These are phyloP conservation scores for Verticillium tricorpus DNA, from an alignment of 2,329 filamentous ascomycete genomes.

Conservation along the genomic window DNA sequence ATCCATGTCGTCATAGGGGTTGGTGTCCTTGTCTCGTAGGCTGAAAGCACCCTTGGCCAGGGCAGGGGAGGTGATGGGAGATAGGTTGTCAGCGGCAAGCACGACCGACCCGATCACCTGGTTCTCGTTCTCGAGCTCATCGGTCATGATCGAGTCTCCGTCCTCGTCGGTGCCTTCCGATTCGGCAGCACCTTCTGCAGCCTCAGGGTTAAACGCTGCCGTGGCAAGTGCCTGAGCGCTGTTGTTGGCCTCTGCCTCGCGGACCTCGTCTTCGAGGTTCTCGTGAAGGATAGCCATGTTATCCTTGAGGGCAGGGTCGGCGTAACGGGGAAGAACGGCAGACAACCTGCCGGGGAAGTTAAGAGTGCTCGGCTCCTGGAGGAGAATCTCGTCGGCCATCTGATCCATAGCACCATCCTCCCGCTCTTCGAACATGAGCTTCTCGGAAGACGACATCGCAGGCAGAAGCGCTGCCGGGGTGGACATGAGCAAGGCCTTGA, in stretches of 20 bases:
- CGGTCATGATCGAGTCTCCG: conserved; percentile 16
- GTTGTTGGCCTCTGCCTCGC: conserved; percentile 1
- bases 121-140: conserved; percentile 21
- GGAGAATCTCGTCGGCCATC: conserved; percentile 22
- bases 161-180: conserved; percentile 10
- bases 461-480: conserved; percentile 19
- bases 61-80: conserved; percentile 22
- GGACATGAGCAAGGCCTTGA: conserved; percentile 30
- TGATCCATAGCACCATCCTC: conserved; percentile 16
- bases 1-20: conserved; percentile 36
- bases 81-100: conserved; percentile 15
- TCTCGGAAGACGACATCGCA: conserved; percentile 27
- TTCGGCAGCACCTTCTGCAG: conserved; percentile 3
- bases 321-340: conserved; percentile 37
- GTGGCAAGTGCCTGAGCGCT: not conserved
- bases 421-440: conserved; percentile 30
- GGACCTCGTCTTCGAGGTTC: conserved; percentile 10
- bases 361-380: conserved; percentile 29
- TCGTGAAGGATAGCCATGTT: conserved; percentile 26
- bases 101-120: conserved; percentile 4
- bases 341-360: conserved; percentile 42
- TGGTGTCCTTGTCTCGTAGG: conserved; percentile 43
- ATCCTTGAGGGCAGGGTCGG: conserved; percentile 31
- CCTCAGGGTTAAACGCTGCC: not conserved
- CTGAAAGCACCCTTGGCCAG: conserved; percentile 27